A percentile compares a stretch with the other conserved stretches of the same genome.
phyloP scores from a whole-genome alignment of 352 stramenopile genomes.

The Lagenidium sp. region DNA sequence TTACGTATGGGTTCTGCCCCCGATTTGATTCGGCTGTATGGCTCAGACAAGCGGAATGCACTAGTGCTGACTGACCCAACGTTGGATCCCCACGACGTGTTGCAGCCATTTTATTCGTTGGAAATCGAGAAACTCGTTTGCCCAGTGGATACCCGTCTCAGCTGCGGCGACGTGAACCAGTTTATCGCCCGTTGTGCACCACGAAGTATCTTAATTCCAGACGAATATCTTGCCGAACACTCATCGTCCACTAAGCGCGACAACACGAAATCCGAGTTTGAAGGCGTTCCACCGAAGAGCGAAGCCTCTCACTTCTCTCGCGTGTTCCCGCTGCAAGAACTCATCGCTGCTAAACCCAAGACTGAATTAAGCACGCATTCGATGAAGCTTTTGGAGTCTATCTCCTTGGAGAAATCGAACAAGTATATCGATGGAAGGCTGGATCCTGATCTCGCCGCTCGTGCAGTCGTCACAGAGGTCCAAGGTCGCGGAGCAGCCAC shows the following conservation, averaged over 20 bases:
- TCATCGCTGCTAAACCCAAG: conserved; percentile 60
- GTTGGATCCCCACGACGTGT: conserved; percentile 34
- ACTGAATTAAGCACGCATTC: conserved; percentile 57
- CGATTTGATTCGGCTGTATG: conserved; percentile 48
- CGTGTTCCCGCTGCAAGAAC: conserved; percentile 65
- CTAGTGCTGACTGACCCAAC: conserved; percentile 68
- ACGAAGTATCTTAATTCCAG: conserved; percentile 53
- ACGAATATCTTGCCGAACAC: conserved; percentile 31
- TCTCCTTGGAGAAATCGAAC: conserved; percentile 55
- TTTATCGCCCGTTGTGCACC: conserved; percentile 74
- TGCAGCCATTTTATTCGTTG: conserved; percentile 45
- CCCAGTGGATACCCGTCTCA: conserved; percentile 69
- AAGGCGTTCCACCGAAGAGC: conserved; percentile 14
- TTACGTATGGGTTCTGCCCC: conserved; percentile 45
- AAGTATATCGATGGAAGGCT: conserved; percentile 84
- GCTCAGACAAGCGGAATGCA: conserved; percentile 49
- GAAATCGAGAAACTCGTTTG: conserved; percentile 72
- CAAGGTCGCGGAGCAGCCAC: conserved; percentile 58
- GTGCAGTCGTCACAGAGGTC: conserved; percentile 52
- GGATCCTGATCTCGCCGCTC: conserved; percentile 50
- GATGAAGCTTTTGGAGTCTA: conserved; percentile 62
- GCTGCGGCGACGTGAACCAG: conserved; percentile 80
- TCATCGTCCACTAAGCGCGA: conserved; percentile 3
- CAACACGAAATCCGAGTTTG: conserved; percentile 8
- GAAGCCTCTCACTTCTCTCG: conserved; percentile 55